phyloP scores from a whole-genome alignment of 148 eudicot species.

The Silene conica region DNA sequence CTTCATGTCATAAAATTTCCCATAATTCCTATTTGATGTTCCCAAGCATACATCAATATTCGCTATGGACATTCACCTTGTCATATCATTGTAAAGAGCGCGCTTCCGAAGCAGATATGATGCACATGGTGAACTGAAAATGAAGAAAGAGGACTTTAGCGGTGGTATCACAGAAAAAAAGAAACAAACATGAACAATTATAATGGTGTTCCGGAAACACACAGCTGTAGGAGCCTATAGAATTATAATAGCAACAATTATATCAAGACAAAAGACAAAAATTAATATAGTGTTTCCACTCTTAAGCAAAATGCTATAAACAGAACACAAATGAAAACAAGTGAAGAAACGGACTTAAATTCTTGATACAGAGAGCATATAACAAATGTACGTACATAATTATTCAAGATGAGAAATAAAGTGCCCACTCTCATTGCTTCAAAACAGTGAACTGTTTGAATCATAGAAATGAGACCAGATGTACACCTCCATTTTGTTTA shows the following conservation, averaged over 20 bases:
- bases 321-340: not conserved
- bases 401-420: too few species aligned
- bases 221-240: not conserved
- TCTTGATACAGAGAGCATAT: not conserved
- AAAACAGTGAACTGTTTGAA: too few species aligned
- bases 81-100: slow-evolving; percentile 89
- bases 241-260: not conserved
- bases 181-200: not conserved
- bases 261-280: not conserved
- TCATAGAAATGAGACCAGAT: not conserved
- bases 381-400: too few species aligned
- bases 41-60: not conserved
- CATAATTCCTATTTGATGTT: not conserved
- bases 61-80: slow-evolving; percentile 45
- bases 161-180: not conserved
- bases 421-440: too few species aligned
- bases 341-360: not conserved
- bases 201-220: not conserved
- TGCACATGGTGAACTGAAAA: slow-evolving; percentile 74
- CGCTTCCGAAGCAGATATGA: slow-evolving; percentile 88
- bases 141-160: slow-evolving; percentile 8
- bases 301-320: not conserved
- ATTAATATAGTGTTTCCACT: not conserved
- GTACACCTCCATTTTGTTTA: not conserved
- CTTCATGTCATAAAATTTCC: not conserved